Evolutionary conservation across 495 filamentous ascomycete species (phyloP).

Genomic region (Chaetomium fimeti): DNA sequence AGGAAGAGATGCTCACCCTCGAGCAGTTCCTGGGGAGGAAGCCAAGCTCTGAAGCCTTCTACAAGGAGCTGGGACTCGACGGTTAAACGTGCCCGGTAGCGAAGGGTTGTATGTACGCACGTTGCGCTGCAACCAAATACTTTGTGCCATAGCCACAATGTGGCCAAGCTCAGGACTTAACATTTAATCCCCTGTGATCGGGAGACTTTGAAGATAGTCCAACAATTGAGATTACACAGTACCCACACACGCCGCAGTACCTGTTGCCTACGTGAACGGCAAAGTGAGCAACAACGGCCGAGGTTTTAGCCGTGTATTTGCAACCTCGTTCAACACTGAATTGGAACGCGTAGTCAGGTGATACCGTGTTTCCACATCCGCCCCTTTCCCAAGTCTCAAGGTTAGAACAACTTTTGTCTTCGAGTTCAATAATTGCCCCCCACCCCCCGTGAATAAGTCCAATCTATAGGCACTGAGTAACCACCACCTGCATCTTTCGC

Average conservation of each 20-base stretch:
- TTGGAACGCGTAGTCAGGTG: neutral
- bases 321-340: no score
- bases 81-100: neutral
- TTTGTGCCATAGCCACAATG: neutral
- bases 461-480: no score
- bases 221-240: no score
- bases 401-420: no score
- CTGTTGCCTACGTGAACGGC: no score
- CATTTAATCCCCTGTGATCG: no score
- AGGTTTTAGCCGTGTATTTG: neutral
- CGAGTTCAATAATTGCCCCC: no score
- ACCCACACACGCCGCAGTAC: no score
- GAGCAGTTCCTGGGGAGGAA: slow-evolving; percentile 70
- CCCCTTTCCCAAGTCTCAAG: neutral
- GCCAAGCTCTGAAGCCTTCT: slow-evolving; percentile 72
- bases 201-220: no score
- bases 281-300: no score
- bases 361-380: neutral
- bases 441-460: no score
- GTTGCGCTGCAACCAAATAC: neutral
- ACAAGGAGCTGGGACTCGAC: slow-evolving; percentile 63
- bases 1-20: slow-evolving; percentile 72
- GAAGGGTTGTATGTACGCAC: neutral
- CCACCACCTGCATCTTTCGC: no score
- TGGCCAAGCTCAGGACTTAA: neutral